Percentiles rank a stretch among this genome's conserved stretches.
Evolutionary conservation across 768 basidiomycete species (phyloP).

Genomic region (Amanita pseudoporphyria): DNA sequence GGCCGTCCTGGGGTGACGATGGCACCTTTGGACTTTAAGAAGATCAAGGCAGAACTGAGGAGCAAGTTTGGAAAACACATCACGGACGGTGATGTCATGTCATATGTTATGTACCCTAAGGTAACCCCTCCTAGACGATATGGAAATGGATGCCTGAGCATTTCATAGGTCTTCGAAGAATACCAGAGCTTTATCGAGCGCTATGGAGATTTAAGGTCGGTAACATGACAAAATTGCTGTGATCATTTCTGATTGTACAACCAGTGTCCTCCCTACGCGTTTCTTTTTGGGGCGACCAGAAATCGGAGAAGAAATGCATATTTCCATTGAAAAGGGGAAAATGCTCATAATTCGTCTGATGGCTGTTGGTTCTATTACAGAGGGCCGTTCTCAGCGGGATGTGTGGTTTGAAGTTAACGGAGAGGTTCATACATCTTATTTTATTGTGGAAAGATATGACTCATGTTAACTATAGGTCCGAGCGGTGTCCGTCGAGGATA

Average conservation of each 20-base stretch:
- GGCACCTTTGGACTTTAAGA: slow-evolving; percentile 88
- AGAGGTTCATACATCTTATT: slow-evolving; percentile 44
- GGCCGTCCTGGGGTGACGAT: slow-evolving; percentile 86
- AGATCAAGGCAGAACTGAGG: slow-evolving; percentile 86
- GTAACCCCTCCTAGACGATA: slow-evolving; percentile 26
- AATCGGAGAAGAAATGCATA: slow-evolving; percentile 93
- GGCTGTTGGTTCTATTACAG: slow-evolving; percentile 89
- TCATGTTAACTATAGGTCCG: slow-evolving; percentile 50
- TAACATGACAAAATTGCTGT: slow-evolving; percentile 2
- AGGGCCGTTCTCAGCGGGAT: slow-evolving; percentile 87
- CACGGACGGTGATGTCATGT: slow-evolving; percentile 85
- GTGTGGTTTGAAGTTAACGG: slow-evolving; percentile 99
- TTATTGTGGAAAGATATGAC: slow-evolving; percentile 8
- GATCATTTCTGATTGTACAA: slow-evolving; percentile 8
- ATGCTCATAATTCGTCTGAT: slow-evolving; percentile 93
- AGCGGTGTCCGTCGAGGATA: slow-evolving; percentile 92
- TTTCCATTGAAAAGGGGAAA: slow-evolving; percentile 94
- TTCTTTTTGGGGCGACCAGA: slow-evolving; percentile 93
- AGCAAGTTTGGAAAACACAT: slow-evolving; percentile 95
- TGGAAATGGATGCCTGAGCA: not conserved
- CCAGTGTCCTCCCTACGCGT: slow-evolving; percentile 87
- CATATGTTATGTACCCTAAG: slow-evolving; percentile 99
- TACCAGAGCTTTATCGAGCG: slow-evolving; percentile 92
- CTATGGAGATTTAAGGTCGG: slow-evolving; percentile 88
- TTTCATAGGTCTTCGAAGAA: slow-evolving; percentile 84